Base-by-base conservation (phyloP, 2,329 filamentous ascomycete genomes). In the Hortaea werneckii region DNA sequence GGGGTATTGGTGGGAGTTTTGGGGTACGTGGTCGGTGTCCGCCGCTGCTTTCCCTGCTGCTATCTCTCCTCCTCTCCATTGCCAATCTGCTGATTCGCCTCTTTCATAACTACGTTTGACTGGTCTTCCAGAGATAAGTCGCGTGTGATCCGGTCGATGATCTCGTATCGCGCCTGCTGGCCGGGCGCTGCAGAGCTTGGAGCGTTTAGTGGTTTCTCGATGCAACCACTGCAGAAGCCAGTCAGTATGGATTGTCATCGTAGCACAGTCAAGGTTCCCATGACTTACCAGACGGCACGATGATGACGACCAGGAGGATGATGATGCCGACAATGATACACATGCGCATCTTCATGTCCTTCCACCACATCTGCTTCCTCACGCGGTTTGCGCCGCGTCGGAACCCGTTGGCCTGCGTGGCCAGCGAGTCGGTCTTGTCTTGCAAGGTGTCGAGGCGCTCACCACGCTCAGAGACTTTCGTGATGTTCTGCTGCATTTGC, bases 341-440 rank as follows among this genome's bases (percentile, higher is more conserved):
- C 76, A 95, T 92, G 68, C 92, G 83, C 92, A 98, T 98, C 81
- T 96, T 96, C 87, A 95, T 94, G 65, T 96, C 90, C 79, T 96
- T 96, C 90, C 89, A 96, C 90, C 90, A 96, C 90, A 96, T 96
- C 70, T 94, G 83, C 69, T 74, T 74, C 68, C 92, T 82, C 58
- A 98, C 90, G 60, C 87, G 78, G 76, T 96, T 98, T 69, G 94
- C 92, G 54, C 92, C 90, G 57, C 89, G 83, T 62, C 89, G 87
- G 79, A 98, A 98, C 52, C 87, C 88, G 68, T 95, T 88, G 49
- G 92, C 90, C 32, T 89, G 95, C 53, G 83, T 80, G 50, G 89
- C 89, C 57, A 98, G 78, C 71, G 94, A 94, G 73, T 95, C 71
- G 55, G 86, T 95, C 78, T 95, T 94, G 68, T 92, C 85, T 72